phyloP scores from a whole-genome alignment of 73 alveolate genomes.

The Uronychia binucleata region DNA sequence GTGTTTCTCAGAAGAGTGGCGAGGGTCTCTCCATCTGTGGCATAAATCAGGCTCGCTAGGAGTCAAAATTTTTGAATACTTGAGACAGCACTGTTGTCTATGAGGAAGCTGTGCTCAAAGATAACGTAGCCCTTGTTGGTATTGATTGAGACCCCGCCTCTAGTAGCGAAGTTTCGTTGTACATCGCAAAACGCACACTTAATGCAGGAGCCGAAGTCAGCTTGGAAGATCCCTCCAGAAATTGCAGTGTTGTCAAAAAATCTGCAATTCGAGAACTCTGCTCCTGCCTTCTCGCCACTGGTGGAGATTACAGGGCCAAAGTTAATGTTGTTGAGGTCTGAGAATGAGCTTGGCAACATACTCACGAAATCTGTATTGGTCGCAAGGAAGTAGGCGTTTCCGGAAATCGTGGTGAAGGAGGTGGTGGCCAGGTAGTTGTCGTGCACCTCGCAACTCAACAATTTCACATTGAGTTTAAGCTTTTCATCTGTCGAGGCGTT shows the following conservation, averaged over 20 bases:
- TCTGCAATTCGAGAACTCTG: not conserved
- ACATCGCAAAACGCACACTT: not conserved
- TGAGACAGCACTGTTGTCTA: not conserved
- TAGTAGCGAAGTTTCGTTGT: not conserved
- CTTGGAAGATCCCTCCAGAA: not conserved
- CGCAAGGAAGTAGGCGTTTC: not conserved
- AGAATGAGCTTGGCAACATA: too few relatives aligned
- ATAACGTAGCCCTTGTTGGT: not conserved
- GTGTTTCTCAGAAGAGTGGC: not conserved
- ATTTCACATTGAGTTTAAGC: not conserved
- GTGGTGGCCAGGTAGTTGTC: not conserved
- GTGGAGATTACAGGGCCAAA: not conserved
- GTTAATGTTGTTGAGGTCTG: not conserved
- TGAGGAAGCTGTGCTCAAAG: not conserved
- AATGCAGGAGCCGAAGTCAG: not conserved
- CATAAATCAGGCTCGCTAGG: not conserved
- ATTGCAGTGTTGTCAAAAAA: not conserved
- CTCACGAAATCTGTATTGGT: not conserved
- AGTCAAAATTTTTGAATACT: not conserved
- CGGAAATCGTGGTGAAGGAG: not conserved
- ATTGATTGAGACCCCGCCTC: not conserved
- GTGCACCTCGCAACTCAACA: not conserved
- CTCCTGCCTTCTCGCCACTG: not conserved
- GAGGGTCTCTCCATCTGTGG: not conserved
- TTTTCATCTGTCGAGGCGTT: not conserved